Evolutionary conservation across 1,139 yeast genomes (phyloP).

Genomic region (Arxiozyma heterogenica): DNA sequence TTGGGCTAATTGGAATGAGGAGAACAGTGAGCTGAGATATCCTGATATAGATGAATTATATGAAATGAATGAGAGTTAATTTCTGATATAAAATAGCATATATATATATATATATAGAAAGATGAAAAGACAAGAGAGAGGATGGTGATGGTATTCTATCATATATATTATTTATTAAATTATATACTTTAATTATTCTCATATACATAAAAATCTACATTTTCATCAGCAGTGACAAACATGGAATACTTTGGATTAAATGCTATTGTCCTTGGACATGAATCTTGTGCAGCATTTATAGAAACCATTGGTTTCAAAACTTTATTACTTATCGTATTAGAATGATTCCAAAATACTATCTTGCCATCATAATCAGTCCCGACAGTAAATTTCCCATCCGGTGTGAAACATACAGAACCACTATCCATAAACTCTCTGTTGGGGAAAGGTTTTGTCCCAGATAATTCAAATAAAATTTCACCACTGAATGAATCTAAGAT

Average conservation of each 20-base stretch:
- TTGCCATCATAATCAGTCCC: conserved; percentile 51
- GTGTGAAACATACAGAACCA: conserved; percentile 63
- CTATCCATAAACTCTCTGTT: conserved; percentile 42
- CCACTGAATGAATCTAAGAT: conserved; percentile 70
- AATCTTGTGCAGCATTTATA: conserved; percentile 27
- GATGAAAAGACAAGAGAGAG: not conserved
- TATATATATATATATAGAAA: not conserved
- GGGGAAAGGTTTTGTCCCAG: conserved; percentile 38
- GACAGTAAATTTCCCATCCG: conserved; percentile 69
- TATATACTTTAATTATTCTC: conserved; percentile 28
- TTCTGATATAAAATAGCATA: not conserved
- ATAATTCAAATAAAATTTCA: conserved; percentile 42
- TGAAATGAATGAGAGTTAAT: conserved; percentile 2
- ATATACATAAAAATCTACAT: conserved; percentile 30
- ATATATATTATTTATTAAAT: not conserved
- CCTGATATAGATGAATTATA: conserved; percentile 39
- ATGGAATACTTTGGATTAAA: conserved; percentile 74
- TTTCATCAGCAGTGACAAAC: conserved; percentile 70
- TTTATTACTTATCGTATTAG: conserved; percentile 28
- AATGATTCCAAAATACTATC: conserved; percentile 56
- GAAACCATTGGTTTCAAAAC: conserved; percentile 26
- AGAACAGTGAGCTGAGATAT: conserved; percentile 58
- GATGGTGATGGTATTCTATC: not conserved
- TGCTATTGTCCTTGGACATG: conserved; percentile 51
- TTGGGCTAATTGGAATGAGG: conserved; percentile 71